Evolutionary conservation across 148 eudicot species (phyloP).

Genomic region (Fagopyrum esculentum): DNA sequence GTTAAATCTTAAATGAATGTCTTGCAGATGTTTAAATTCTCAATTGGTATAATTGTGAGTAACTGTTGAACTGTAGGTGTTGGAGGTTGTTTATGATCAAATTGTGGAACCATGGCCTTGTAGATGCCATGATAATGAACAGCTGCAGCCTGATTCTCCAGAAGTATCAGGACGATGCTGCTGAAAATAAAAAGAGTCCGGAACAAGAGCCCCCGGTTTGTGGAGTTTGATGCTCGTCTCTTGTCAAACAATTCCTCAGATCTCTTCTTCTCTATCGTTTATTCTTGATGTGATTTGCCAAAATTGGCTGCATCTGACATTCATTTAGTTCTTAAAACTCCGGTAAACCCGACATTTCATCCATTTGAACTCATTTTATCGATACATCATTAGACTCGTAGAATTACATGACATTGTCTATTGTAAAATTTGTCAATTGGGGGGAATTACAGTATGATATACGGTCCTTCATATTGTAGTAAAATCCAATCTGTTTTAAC

Average conservation of each 20-base stretch:
- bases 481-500: no score
- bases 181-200: constrained; percentile 18
- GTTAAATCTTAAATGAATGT: neutral
- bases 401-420: neutral
- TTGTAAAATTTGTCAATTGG: neutral
- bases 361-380: neutral
- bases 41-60: neutral
- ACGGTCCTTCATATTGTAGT: neutral
- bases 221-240: neutral
- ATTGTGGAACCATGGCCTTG: constrained; percentile 86
- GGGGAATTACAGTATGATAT: neutral
- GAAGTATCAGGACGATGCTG: constrained; percentile 28
- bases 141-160: constrained; percentile 55
- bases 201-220: neutral
- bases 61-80: constrained; percentile 42
- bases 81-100: constrained; percentile 81
- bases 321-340: neutral
- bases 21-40: neutral
- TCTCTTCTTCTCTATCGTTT: neutral
- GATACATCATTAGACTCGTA: neutral
- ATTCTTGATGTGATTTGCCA: constrained; percentile 9
- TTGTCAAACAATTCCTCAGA: neutral
- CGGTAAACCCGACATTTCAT: neutral
- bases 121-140: constrained; percentile 69
- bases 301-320: neutral